A percentile compares a stretch with the other conserved stretches of the same genome.
phyloP scores from a whole-genome alignment of 768 basidiomycete species.

The Leucosporidium creatinivorum region DNA sequence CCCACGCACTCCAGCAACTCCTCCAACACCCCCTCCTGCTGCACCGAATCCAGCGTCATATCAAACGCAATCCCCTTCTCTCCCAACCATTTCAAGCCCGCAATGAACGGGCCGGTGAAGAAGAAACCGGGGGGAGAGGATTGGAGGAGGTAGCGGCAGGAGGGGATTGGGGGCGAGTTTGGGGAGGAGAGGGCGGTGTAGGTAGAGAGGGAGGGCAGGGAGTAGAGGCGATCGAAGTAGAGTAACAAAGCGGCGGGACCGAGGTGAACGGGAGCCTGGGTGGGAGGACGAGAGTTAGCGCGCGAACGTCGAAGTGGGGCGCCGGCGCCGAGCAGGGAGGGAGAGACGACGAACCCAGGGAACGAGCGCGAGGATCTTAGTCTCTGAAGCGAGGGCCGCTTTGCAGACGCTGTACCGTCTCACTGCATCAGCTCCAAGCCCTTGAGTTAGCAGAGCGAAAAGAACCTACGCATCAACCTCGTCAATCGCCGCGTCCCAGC shows the following conservation, averaged over 20 bases:
- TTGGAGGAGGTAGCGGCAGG: constrained; percentile 28
- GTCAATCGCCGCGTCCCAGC: constrained; percentile 22
- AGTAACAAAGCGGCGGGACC: constrained; percentile 1
- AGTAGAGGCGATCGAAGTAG: constrained; percentile 13
- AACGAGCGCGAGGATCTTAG: constrained; percentile 13
- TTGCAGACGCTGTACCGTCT: constrained; percentile 4
- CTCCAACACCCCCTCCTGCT: constrained; percentile 20
- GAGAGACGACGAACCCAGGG: constrained; percentile 22
- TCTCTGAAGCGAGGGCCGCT: background rate
- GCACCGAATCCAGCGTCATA: constrained; percentile 23
- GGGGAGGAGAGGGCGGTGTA: background rate
- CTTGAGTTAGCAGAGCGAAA: background rate
- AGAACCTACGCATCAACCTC: constrained; percentile 24
- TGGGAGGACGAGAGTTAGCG: background rate
- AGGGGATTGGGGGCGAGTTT: constrained; percentile 10
- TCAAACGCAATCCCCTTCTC: constrained; percentile 23
- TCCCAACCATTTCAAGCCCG: constrained; percentile 17
- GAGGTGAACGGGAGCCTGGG: constrained; percentile 16
- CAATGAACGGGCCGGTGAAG: constrained; percentile 7
- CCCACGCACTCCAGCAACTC: constrained; percentile 19
- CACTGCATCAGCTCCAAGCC: too few species aligned
- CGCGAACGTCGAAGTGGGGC: background rate
- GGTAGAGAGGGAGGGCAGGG: constrained; percentile 10
- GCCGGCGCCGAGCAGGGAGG: background rate
- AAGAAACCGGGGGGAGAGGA: constrained; percentile 22